Evolutionary conservation across 768 basidiomycete genomes (phyloP).

Genomic region (Tulasnella sp.): DNA sequence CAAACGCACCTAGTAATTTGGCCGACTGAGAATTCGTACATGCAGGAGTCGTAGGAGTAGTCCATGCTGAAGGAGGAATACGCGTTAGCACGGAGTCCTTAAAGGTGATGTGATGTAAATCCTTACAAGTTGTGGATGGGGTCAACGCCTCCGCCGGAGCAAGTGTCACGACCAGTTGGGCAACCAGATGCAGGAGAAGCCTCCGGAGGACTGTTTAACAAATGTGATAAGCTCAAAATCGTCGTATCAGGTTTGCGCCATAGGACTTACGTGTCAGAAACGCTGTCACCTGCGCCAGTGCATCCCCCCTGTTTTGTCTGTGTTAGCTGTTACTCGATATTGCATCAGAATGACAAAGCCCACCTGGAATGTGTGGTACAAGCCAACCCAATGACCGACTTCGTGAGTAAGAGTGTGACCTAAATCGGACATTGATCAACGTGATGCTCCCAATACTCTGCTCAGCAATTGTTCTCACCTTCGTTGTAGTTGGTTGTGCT

Average conservation of each 20-base stretch:
- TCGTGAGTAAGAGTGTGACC: constrained; percentile 40
- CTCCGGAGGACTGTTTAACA: constrained; percentile 38
- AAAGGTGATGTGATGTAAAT: background rate
- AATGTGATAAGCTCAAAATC: too few species aligned
- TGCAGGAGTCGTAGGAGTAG: constrained; percentile 40
- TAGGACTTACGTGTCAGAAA: too few species aligned
- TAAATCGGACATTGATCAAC: background rate
- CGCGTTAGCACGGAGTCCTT: background rate
- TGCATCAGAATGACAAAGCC: too few species aligned
- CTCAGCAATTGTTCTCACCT: constrained; percentile 2
- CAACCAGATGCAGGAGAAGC: constrained; percentile 31
- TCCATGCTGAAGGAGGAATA: constrained; percentile 30
- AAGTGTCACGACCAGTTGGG: constrained; percentile 25
- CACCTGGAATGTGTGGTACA: too few species aligned
- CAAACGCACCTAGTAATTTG: too few species aligned
- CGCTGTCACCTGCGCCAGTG: too few species aligned
- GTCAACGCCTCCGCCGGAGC: constrained; percentile 25
- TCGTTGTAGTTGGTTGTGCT: constrained; percentile 31
- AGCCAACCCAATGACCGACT: constrained; percentile 51
- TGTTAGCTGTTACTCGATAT: too few species aligned
- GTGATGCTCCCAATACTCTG: background rate
- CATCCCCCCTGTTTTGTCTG: too few species aligned
- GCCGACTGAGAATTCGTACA: constrained; percentile 36
- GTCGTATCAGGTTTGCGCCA: too few species aligned
- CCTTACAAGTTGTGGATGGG: constrained; percentile 27